phyloP scores from a whole-genome alignment of 345 rosid species.

The Erysimum cheiranthoides region DNA sequence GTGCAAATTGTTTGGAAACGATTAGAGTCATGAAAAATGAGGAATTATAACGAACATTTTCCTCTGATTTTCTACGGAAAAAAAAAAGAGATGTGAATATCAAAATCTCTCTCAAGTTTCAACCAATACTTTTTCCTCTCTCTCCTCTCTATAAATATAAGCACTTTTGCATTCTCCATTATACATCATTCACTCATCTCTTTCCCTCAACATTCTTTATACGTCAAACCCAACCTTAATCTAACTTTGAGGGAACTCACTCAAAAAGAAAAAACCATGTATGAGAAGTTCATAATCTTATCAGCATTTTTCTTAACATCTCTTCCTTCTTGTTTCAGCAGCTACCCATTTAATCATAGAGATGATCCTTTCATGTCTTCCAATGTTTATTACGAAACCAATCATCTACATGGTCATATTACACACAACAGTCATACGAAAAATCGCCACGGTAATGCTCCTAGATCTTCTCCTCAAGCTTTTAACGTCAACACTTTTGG shows the following conservation, averaged over 20 bases:
- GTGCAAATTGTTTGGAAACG: slow-evolving; percentile 5
- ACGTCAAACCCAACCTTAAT: slow-evolving; percentile 45
- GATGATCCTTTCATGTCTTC: slow-evolving; percentile 33
- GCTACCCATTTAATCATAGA: slow-evolving; percentile 36
- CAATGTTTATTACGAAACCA: slow-evolving; percentile 28
- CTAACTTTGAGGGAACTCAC: slow-evolving; percentile 39
- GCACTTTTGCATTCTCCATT: slow-evolving; percentile 32
- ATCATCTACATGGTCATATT: slow-evolving; percentile 36
- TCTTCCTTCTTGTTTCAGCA: slow-evolving; percentile 35
- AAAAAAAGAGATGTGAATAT: background rate
- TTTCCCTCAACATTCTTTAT: slow-evolving; percentile 29
- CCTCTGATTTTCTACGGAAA: background rate
- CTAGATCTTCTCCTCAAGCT: slow-evolving; percentile 41
- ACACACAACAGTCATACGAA: slow-evolving; percentile 1
- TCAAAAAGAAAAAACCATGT: slow-evolving; percentile 25
- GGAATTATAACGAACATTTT: slow-evolving; percentile 33
- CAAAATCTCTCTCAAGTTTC: background rate
- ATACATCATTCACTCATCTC: slow-evolving; percentile 34
- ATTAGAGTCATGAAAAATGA: slow-evolving; percentile 12
- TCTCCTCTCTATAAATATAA: slow-evolving; percentile 41
- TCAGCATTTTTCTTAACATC: slow-evolving; percentile 32
- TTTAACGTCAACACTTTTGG: slow-evolving; percentile 60
- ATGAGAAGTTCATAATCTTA: slow-evolving; percentile 24
- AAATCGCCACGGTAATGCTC: slow-evolving; percentile 31
- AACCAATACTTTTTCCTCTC: background rate